A percentile compares a stretch with the other conserved stretches of the same genome.
Conservation (phyloP, 129 eudicot species). For the Lonicera japonica region DNA sequence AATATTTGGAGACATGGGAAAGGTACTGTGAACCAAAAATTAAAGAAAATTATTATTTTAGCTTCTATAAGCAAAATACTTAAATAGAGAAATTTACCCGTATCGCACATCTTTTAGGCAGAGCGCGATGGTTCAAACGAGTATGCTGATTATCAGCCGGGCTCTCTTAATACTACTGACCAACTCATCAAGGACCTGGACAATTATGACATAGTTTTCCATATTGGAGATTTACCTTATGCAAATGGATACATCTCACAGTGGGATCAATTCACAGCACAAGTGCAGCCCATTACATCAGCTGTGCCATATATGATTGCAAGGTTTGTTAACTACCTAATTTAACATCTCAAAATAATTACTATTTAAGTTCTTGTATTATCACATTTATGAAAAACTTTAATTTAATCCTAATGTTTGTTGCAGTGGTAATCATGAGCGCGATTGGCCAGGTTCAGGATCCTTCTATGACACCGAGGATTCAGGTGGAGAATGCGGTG, state of each 20-base stretch:
- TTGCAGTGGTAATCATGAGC: conserved; percentile 86
- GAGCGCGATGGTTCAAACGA: conserved; percentile 97
- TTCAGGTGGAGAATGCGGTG: conserved; percentile 98
- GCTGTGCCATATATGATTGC: conserved; percentile 68
- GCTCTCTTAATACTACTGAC: conserved; percentile 82
- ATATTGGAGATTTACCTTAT: conserved; percentile 74
- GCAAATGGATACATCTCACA: conserved; percentile 92
- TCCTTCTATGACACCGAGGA: conserved; percentile 51
- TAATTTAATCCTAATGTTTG: not conserved
- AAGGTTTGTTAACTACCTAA: conserved; percentile 19
- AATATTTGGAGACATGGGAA: conserved; percentile 96
- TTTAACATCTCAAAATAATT: not conserved
- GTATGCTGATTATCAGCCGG: conserved; percentile 84
- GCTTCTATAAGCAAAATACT: not conserved
- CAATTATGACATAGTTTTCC: conserved; percentile 77
- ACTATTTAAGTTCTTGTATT: not conserved
- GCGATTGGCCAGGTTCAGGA: conserved; percentile 80
- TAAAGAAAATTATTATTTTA: too few species aligned
- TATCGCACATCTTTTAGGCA: conserved; percentile 42
- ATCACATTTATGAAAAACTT: not conserved
- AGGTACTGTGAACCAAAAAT: conserved; percentile 33
- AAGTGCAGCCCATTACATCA: conserved; percentile 84
- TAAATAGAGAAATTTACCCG: not conserved
- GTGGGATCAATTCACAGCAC: conserved; percentile 95
- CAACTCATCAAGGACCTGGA: conserved; percentile 65